Percentiles rank a stretch among this genome's conserved stretches.
Evolutionary conservation across 1,284 basidiomycete genomes (phyloP).

Genomic region (Anthracocystis setariae): DNA sequence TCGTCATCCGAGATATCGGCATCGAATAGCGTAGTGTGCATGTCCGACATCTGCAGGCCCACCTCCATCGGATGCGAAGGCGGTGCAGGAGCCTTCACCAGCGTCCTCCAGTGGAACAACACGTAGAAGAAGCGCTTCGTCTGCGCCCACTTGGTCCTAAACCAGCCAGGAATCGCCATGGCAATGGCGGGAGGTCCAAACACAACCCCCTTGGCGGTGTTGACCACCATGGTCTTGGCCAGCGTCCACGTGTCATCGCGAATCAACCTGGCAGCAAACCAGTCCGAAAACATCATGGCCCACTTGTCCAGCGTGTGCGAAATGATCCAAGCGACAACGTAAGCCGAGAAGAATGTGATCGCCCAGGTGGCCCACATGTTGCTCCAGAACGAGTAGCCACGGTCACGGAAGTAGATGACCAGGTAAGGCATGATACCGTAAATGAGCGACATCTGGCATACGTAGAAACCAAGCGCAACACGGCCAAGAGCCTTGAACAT

Average conservation of each 20-base stretch:
- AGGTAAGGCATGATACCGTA: slow-evolving; percentile 69
- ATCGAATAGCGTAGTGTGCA: slow-evolving; percentile 69
- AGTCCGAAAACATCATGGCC: slow-evolving; percentile 34
- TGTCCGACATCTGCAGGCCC: slow-evolving; percentile 68
- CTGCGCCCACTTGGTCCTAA: slow-evolving; percentile 24
- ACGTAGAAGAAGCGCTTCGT: slow-evolving; percentile 49
- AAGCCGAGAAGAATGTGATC: slow-evolving; percentile 67
- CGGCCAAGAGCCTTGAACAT: slow-evolving; percentile 69
- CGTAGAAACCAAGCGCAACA: slow-evolving; percentile 69
- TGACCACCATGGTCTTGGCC: slow-evolving; percentile 14
- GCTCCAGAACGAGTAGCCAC: slow-evolving; percentile 67
- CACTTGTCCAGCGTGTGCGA: slow-evolving; percentile 33
- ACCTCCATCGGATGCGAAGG: slow-evolving; percentile 68
- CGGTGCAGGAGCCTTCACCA: slow-evolving; percentile 63
- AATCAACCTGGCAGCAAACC: slow-evolving; percentile 30
- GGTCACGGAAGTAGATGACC: slow-evolving; percentile 65
- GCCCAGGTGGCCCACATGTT: slow-evolving; percentile 68
- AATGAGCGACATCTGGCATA: slow-evolving; percentile 69
- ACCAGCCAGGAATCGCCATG: slow-evolving; percentile 30
- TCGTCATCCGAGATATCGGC: slow-evolving; percentile 66
- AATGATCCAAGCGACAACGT: slow-evolving; percentile 66
- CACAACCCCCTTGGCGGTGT: slow-evolving; percentile 19
- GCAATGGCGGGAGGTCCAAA: slow-evolving; percentile 37
- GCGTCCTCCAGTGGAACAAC: slow-evolving; percentile 66
- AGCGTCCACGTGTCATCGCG: slow-evolving; percentile 28